Base-by-base conservation (phyloP, 768 basidiomycete species). In the Trametes sanguinea region DNA sequence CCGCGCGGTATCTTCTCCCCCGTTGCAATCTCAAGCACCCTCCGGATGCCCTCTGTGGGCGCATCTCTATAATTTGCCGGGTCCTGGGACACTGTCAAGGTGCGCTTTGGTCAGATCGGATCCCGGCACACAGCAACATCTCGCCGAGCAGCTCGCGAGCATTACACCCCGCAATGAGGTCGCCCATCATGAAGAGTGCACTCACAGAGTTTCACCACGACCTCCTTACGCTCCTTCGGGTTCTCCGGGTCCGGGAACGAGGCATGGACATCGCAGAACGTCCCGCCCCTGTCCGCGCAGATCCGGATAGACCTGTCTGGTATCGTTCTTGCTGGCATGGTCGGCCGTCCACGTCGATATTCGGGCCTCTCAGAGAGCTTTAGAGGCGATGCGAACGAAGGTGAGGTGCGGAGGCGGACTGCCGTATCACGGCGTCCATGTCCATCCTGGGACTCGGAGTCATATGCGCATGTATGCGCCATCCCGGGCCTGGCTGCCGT, bases 191-290 rank as follows among this genome's bases (percentile, higher is more conserved):
- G 22, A 22, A 22, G 22, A 22, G 22, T 22, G 22, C 22, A 78
- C 89, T 66, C 72, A 88, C 92, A 76, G 1, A 98, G 85, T 73
- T 98, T 98, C 52, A 96, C 87, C n/a, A 98, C 88, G 52, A 94
- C 72, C 52, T 95, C 94, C 67, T 86, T 88, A 64, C 86, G 79
- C 65, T 87, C 79, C 4, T 75, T 71, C 8, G 76, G 78, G 57
- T 85, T 80, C 29, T 86, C 81, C 22, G 88, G 84, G 72, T 92
- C 88, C 39, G 86, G 87, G 73, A 89, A 90, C 4, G 91, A 90
- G 83, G 92, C 92, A 73, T 93, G 86, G 37, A 94, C 85, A 72
- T 95, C 94, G 69, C 92, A 94, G 75, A 94, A 96, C 0, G 94
- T 97, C 4, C 95, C 95, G 39, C 94, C 94, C 75, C 93, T 79